Evolutionary conservation across 495 filamentous ascomycete species (phyloP).

Genomic region (Hyaloscypha variabilis): DNA sequence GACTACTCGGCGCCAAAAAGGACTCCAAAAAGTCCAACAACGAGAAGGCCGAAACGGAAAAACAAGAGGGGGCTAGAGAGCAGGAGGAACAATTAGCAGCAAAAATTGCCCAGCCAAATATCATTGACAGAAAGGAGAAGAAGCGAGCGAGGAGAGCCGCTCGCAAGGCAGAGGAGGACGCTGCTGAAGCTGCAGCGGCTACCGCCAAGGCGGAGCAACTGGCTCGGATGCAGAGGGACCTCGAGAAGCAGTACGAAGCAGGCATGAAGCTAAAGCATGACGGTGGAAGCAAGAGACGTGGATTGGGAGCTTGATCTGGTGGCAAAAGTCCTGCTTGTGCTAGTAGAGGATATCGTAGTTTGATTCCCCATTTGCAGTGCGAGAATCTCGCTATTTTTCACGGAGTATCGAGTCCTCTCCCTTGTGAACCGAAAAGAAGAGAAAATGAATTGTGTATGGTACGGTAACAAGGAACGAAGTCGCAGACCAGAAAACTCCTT

Average conservation of each 20-base stretch:
- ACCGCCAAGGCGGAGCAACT: conserved; percentile 20
- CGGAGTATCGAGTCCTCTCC: background rate
- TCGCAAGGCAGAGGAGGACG: conserved; percentile 5
- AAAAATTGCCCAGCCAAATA: background rate
- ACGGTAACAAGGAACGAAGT: background rate
- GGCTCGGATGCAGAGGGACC: conserved; percentile 49
- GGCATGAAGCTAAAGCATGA: conserved; percentile 63
- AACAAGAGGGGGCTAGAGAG: background rate
- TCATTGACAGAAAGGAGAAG: background rate
- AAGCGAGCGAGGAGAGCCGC: background rate
- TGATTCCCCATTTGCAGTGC: conserved; percentile 16
- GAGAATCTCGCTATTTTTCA: conserved; percentile 12
- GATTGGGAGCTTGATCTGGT: conserved; percentile 52
- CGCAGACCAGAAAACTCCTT: background rate
- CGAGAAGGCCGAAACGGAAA: conserved; percentile 2
- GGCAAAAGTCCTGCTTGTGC: conserved; percentile 1
- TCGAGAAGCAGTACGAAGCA: conserved; percentile 59
- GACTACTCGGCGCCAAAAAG: conserved; percentile 46
- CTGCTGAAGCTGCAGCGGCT: conserved; percentile 6
- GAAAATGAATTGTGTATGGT: background rate
- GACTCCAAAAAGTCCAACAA: background rate
- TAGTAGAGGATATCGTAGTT: background rate
- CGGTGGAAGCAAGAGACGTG: conserved; percentile 48
- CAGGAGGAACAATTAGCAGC: background rate
- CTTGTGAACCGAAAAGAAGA: background rate